These are phyloP conservation scores for Boletus pseudo-olivaceus DNA, from an alignment of 768 basidiomycete genomes.

Conservation along the genomic window DNA sequence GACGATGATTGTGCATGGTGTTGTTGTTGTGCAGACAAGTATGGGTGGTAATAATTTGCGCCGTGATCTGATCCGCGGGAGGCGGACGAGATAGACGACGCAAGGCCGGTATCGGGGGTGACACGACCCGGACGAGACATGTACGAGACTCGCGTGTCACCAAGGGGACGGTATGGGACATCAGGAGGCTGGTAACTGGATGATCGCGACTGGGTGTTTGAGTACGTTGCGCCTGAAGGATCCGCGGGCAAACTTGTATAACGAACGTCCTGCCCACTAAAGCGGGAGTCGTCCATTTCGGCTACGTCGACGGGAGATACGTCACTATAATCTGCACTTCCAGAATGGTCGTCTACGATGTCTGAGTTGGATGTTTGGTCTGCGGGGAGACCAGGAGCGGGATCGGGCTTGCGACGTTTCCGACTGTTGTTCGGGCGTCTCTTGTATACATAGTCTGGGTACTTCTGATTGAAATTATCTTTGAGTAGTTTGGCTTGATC, in stretches of 20 bases:
- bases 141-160: slow-evolving; percentile 27
- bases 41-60: slow-evolving; percentile 25
- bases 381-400: slow-evolving; percentile 25
- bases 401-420: slow-evolving; percentile 49
- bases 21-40: slow-evolving; percentile 23
- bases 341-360: slow-evolving; percentile 29
- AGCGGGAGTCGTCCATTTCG: slow-evolving; percentile 22
- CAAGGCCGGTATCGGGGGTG: slow-evolving; percentile 25
- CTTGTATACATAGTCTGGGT: slow-evolving; percentile 88
- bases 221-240: slow-evolving; percentile 11
- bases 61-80: slow-evolving; percentile 26
- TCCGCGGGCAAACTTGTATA: slow-evolving; percentile 25
- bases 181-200: slow-evolving; percentile 28
- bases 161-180: slow-evolving; percentile 22
- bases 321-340: slow-evolving; percentile 35
- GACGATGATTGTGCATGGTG: slow-evolving; percentile 20
- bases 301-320: slow-evolving; percentile 37
- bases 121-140: slow-evolving; percentile 24
- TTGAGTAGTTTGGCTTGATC: slow-evolving; percentile 84
- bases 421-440: slow-evolving; percentile 86
- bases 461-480: slow-evolving; percentile 79
- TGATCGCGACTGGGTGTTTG: slow-evolving; percentile 13
- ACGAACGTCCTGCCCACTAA: slow-evolving; percentile 16
- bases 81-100: slow-evolving; percentile 20
- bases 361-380: slow-evolving; percentile 33